Percentiles rank a stretch among this genome's conserved stretches.
Conservation (phyloP, 768 basidiomycete species). For the Suillus discolor region DNA sequence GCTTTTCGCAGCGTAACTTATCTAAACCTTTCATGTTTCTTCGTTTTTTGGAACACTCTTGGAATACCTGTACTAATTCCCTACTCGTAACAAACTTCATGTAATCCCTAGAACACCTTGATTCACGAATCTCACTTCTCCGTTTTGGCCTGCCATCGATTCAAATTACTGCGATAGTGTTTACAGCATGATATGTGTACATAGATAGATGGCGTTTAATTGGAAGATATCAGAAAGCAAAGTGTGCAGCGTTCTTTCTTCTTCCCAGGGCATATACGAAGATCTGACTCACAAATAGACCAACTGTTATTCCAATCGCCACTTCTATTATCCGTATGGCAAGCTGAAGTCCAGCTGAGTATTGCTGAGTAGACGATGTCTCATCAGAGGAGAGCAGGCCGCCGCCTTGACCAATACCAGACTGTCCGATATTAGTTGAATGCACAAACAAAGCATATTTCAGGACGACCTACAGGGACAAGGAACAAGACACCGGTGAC, state of each 20-base stretch:
- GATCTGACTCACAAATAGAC: constrained; percentile 80
- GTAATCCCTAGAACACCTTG: constrained; percentile 33
- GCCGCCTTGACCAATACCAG: constrained; percentile 75
- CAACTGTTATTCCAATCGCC: constrained; percentile 83
- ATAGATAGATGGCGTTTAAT: constrained; percentile 3
- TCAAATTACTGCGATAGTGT: constrained; percentile 5
- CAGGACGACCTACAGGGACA: constrained; percentile 66
- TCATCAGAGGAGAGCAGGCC: constrained; percentile 56
- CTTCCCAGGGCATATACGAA: constrained; percentile 74
- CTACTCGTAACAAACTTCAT: constrained; percentile 30
- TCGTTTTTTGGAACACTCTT: constrained; percentile 18
- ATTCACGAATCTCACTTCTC: constrained; percentile 1
- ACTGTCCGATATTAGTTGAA: constrained; percentile 43
- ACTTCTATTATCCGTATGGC: constrained; percentile 85
- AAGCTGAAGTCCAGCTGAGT: constrained; percentile 76
- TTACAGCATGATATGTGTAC: neutral
- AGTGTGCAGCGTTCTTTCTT: constrained; percentile 72
- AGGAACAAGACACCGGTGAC: constrained; percentile 92
- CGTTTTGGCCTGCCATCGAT: neutral
- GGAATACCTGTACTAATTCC: constrained; percentile 27
- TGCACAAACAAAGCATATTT: neutral
- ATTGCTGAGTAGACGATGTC: constrained; percentile 63
- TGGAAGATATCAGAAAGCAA: constrained; percentile 58
- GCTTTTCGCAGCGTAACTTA: constrained; percentile 59
- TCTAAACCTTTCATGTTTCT: constrained; percentile 18